Evolutionary conservation across 2,329 filamentous ascomycete genomes (phyloP).

Genomic region (Talaromyces sp.): DNA sequence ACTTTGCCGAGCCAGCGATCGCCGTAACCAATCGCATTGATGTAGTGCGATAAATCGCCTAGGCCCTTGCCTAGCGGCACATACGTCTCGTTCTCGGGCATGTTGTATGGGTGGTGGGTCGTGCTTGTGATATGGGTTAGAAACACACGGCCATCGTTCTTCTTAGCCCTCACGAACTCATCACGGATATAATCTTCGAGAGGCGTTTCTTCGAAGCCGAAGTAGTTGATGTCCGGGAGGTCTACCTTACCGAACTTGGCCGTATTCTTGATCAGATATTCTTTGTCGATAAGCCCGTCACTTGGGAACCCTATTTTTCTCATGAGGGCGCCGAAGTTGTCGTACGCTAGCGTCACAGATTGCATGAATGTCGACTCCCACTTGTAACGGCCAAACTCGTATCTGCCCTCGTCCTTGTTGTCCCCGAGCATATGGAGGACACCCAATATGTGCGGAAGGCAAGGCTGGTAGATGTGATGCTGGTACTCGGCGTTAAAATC

Average conservation of each 20-base stretch:
- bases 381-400: constrained; percentile 24
- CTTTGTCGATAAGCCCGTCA: constrained; percentile 15
- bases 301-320: constrained; percentile 26
- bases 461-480: constrained; percentile 46
- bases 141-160: constrained; percentile 32
- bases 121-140: constrained; percentile 34
- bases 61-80: constrained; percentile 22
- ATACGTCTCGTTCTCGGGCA: constrained; percentile 26
- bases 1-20: constrained; percentile 34
- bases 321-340: constrained; percentile 30
- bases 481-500: constrained; percentile 45
- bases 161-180: constrained; percentile 31
- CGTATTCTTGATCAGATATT: constrained; percentile 28
- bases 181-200: constrained; percentile 33
- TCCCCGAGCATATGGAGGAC: constrained; percentile 25
- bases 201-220: constrained; percentile 33
- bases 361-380: constrained; percentile 36
- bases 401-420: constrained; percentile 25
- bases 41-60: constrained; percentile 29
- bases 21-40: constrained; percentile 32
- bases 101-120: constrained; percentile 33
- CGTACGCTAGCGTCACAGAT: constrained; percentile 31
- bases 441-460: constrained; percentile 38
- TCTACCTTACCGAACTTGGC: constrained; percentile 29
- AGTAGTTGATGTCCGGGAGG: constrained; percentile 31